These are phyloP conservation scores for Sporothrix sp. DNA, from an alignment of 2,329 filamentous ascomycete genomes.

Conservation along the genomic window DNA sequence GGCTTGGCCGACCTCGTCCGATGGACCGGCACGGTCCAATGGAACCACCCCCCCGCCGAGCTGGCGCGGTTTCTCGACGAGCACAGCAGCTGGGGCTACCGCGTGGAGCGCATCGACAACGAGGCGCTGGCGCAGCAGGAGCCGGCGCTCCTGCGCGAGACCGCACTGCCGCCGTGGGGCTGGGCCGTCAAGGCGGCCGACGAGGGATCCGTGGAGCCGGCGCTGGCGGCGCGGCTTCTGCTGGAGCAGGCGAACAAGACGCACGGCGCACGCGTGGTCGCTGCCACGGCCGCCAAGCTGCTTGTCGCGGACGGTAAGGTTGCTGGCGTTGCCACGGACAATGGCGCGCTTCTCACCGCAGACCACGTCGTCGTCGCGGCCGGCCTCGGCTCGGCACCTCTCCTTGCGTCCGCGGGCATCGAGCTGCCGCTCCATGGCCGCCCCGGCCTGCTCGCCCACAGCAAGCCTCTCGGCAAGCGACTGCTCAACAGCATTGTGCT, in stretches of 20 bases:
- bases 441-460: slow-evolving; percentile 24
- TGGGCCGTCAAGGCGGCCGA: slow-evolving; percentile 18
- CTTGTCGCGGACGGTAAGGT: slow-evolving; percentile 11
- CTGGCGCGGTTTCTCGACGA: slow-evolving; percentile 17
- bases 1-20: slow-evolving; percentile 17
- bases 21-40: slow-evolving; percentile 22
- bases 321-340: slow-evolving; percentile 15
- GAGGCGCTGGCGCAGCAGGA: slow-evolving; percentile 11
- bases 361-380: slow-evolving; percentile 25
- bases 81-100: slow-evolving; percentile 23
- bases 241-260: background rate
- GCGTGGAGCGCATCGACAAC: slow-evolving; percentile 18
- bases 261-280: background rate
- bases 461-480: slow-evolving; percentile 18
- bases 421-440: slow-evolving; percentile 20
- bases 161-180: slow-evolving; percentile 15
- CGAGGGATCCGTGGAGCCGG: slow-evolving; percentile 25
- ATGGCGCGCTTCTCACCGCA: slow-evolving; percentile 11
- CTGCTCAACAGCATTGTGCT: slow-evolving; percentile 21
- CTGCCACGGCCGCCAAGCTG: background rate
- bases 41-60: slow-evolving; percentile 20
- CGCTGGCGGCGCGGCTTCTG: slow-evolving; percentile 17
- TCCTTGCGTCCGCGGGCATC: slow-evolving; percentile 21
- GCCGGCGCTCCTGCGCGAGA: slow-evolving; percentile 15
- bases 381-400: slow-evolving; percentile 22